Evolutionary conservation across 208 protist genomes (phyloP).

Genomic region (Crithidia sp.): DNA sequence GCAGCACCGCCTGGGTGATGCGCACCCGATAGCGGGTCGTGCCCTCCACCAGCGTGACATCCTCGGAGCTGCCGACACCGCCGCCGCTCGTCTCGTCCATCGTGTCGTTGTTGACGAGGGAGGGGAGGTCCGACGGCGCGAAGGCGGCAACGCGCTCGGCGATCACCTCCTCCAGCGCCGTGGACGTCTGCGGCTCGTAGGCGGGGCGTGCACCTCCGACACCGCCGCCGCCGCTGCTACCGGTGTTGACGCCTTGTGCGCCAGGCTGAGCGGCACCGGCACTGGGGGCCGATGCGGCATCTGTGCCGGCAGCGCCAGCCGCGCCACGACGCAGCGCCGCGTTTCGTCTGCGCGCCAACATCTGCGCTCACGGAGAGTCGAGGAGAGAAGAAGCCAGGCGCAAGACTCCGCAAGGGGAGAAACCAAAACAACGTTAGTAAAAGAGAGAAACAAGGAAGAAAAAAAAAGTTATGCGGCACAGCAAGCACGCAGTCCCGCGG

Average conservation of each 20-base stretch:
- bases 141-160: conserved; percentile 72
- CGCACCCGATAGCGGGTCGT: conserved; percentile 33
- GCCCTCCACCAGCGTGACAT: conserved; percentile 26
- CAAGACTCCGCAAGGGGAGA: neutral
- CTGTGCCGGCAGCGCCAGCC: neutral
- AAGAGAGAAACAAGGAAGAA: neutral
- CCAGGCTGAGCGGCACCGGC: no score
- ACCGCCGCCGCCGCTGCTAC: conserved; percentile 1
- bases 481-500: no score
- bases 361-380: conserved; percentile 2
- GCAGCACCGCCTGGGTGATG: conserved; percentile 86
- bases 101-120: conserved; percentile 54
- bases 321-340: conserved; percentile 19
- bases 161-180: conserved; percentile 46
- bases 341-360: conserved; percentile 29
- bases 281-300: neutral
- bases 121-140: conserved; percentile 60
- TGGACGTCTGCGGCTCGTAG: conserved; percentile 20
- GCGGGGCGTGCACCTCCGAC: neutral
- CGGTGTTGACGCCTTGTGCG: neutral
- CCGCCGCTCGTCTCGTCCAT: conserved; percentile 34
- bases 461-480: conserved; percentile 13
- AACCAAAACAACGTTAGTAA: neutral
- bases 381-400: neutral
- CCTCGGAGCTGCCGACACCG: conserved; percentile 17